Evolutionary conservation across 2,329 filamentous ascomycete genomes (phyloP).

Genomic region (Cyphellophora attinorum): DNA sequence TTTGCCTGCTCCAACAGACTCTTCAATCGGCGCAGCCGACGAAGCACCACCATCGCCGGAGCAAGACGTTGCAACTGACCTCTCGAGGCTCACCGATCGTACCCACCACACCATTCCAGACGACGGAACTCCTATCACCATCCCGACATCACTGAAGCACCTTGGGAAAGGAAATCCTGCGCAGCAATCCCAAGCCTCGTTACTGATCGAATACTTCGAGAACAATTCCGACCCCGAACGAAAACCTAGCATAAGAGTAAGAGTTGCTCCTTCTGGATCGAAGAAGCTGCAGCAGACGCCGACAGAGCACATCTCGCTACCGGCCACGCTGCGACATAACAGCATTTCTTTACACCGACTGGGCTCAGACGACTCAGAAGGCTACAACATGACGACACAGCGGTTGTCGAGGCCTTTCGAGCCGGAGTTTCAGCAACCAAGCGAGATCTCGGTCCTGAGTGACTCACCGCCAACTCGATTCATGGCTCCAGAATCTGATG

Average conservation of each 20-base stretch:
- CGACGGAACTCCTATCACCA: constrained; percentile 71
- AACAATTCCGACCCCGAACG: constrained; percentile 57
- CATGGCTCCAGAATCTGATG: constrained; percentile 62
- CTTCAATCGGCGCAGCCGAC: constrained; percentile 28
- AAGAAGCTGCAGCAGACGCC: constrained; percentile 49
- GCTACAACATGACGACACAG: constrained; percentile 64
- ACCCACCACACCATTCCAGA: constrained; percentile 42
- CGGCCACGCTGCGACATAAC: constrained; percentile 61
- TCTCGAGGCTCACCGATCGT: constrained; percentile 40
- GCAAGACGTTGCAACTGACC: constrained; percentile 40
- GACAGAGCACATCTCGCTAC: constrained; percentile 53
- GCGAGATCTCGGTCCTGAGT: constrained; percentile 59
- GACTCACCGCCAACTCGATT: constrained; percentile 53
- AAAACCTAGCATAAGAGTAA: constrained; percentile 71
- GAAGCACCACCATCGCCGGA: constrained; percentile 22
- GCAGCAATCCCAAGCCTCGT: constrained; percentile 69
- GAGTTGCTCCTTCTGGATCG: constrained; percentile 63
- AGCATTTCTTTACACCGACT: constrained; percentile 49
- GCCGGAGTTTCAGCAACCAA: constrained; percentile 67
- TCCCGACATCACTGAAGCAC: constrained; percentile 64
- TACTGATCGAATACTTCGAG: constrained; percentile 94
- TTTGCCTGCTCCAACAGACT: constrained; percentile 41
- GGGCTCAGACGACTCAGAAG: constrained; percentile 45
- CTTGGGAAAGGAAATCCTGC: constrained; percentile 48
- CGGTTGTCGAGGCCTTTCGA: constrained; percentile 65